Conservation (phyloP, 257 asterid genomes). For the Salvia splendens region DNA sequence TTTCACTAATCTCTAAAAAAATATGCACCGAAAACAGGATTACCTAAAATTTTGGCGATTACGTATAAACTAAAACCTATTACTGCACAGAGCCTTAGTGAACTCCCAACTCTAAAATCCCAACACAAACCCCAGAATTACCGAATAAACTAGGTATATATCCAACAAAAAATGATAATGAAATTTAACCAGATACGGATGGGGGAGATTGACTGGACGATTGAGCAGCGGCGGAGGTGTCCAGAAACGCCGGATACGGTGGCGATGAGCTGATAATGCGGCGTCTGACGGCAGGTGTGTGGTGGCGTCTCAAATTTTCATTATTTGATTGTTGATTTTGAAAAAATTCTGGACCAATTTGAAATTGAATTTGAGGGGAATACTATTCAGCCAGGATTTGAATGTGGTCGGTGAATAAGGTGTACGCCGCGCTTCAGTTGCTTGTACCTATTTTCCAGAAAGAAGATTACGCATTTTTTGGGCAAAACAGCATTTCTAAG, state of each 20-base stretch:
- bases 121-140: slow-evolving; percentile 6
- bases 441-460: slow-evolving; percentile 30
- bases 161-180: slow-evolving; percentile 9
- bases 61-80: slow-evolving; percentile 17
- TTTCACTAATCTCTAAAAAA: slow-evolving; percentile 4
- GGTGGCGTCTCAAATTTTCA: slow-evolving; percentile 28
- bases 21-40: neutral
- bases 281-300: slow-evolving; percentile 19
- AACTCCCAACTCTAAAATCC: slow-evolving; percentile 16
- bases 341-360: slow-evolving; percentile 26
- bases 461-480: no score
- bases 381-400: slow-evolving; percentile 31
- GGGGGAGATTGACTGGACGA: slow-evolving; percentile 26
- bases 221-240: slow-evolving; percentile 25
- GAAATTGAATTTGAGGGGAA: slow-evolving; percentile 36
- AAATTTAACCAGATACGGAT: slow-evolving; percentile 18
- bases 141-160: neutral
- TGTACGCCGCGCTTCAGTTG: slow-evolving; percentile 35
- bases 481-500: no score
- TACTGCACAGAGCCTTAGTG: neutral
- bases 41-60: slow-evolving; percentile 9
- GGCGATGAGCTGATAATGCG: slow-evolving; percentile 39
- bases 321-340: slow-evolving; percentile 20
- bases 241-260: slow-evolving; percentile 24
- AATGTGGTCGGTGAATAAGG: slow-evolving; percentile 28